These are phyloP conservation scores for Chaetomium olivaceum DNA, from an alignment of 2,329 filamentous ascomycete genomes.

Conservation along the genomic window DNA sequence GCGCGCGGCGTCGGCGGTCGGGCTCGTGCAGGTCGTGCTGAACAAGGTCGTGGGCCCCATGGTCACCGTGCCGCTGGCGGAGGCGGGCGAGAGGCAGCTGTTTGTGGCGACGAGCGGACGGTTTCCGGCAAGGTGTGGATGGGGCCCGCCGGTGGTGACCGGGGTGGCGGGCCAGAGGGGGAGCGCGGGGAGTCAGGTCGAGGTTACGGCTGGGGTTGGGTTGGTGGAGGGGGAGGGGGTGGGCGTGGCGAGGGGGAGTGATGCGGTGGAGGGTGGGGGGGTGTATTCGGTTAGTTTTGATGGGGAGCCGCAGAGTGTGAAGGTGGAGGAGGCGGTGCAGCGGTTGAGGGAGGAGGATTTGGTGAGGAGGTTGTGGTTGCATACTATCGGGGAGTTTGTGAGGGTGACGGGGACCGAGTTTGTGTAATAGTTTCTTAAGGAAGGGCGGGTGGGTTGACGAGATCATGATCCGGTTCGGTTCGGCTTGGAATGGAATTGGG, in stretches of 20 bases:
- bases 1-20: slow-evolving; percentile 31
- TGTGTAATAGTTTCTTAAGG: slow-evolving; percentile 1
- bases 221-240: slow-evolving; percentile 30
- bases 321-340: slow-evolving; percentile 35
- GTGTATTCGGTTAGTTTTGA: slow-evolving; percentile 42
- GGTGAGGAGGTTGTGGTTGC: slow-evolving; percentile 40
- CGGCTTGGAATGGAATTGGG: neutral
- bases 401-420: slow-evolving; percentile 35
- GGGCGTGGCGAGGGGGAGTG: slow-evolving; percentile 34
- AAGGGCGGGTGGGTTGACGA: neutral
- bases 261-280: slow-evolving; percentile 40
- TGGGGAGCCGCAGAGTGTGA: slow-evolving; percentile 36
- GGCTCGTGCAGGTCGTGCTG: slow-evolving; percentile 32
- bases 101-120: slow-evolving; percentile 42
- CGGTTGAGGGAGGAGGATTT: slow-evolving; percentile 35
- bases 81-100: slow-evolving; percentile 43
- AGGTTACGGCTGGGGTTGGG: slow-evolving; percentile 31
- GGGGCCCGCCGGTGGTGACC: slow-evolving; percentile 13
- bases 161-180: neutral
- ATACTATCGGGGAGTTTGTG: slow-evolving; percentile 41
- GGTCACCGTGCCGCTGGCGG: slow-evolving; percentile 34
- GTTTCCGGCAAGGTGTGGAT: slow-evolving; percentile 32
- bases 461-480: neutral
- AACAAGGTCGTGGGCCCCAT: slow-evolving; percentile 30
- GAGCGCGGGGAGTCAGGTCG: slow-evolving; percentile 20